phyloP scores from a whole-genome alignment of 2,329 filamentous ascomycete species.

The Trichophaea hybrida region DNA sequence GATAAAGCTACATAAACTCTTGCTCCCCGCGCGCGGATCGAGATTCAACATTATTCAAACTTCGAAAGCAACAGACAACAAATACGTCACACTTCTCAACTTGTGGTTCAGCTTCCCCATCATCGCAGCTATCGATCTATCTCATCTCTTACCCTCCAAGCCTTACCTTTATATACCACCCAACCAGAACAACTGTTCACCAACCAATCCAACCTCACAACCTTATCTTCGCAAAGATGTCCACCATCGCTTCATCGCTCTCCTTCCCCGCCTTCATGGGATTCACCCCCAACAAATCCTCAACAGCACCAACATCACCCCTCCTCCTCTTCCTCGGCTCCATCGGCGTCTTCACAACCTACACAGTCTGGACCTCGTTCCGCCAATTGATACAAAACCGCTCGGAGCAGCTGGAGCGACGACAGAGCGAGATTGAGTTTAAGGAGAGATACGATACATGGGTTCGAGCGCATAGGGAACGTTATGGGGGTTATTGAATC shows the following conservation, averaged over 20 bases:
- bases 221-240: neutral
- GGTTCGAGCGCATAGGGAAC: neutral
- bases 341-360: conserved; percentile 3
- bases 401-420: neutral
- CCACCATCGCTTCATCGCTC: neutral
- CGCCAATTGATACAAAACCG: neutral
- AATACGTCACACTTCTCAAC: too few relatives aligned
- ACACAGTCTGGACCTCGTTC: neutral
- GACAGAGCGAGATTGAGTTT: conserved; percentile 1
- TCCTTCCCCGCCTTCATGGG: neutral
- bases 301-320: neutral
- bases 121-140: too few relatives aligned
- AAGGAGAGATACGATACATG: neutral
- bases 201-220: too few relatives aligned
- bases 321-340: conserved; percentile 1
- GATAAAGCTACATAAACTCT: too few relatives aligned
- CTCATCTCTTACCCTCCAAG: too few relatives aligned
- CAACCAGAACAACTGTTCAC: too few relatives aligned
- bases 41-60: too few relatives aligned
- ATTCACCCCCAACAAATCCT: neutral
- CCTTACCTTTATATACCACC: too few relatives aligned
- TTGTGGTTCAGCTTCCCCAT: too few relatives aligned
- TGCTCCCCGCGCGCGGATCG: too few relatives aligned
- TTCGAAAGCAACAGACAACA: too few relatives aligned
- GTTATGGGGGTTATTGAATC: neutral